Evolutionary conservation across 1,284 basidiomycete genomes (phyloP), one percentile per base, ranked within the genome.

Genomic region (Rhizoctonia solani): DNA sequence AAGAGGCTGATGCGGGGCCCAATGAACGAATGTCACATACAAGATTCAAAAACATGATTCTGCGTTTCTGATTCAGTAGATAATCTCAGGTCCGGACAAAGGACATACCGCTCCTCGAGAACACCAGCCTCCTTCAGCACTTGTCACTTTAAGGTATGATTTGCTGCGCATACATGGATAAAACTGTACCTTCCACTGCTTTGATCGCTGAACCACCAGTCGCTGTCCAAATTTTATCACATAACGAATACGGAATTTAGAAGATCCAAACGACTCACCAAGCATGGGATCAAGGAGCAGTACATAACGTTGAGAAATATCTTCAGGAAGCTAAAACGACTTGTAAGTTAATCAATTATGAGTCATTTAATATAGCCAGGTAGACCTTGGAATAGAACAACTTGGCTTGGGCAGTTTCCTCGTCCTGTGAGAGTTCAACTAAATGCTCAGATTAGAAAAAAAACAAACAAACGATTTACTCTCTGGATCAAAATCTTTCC

Each of bases 161-260:
- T 63, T 63, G 32, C 11, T 30, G 34, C 59, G 59, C 59, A 63
- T 63, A 63, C 29, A 63, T 13, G n/a, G n/a, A n/a, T n/a, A n/a
- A 32, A 23, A 47, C n/a, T 25, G n/a, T 29, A 63, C 59, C 59
- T 49, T 98, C 93, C 58, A 98, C 92, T 0, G 96, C 96, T 77
- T 98, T 98, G 79, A 97, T 95, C 1, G 95, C 97, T 16, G 95
- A 98, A 47, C 97, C 96, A 34, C 96, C 96, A 0, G 96, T 99
- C 0, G 96, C 95, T 95, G 71, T 50, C 27, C 1, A 19, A 68
- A 30, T n/a, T 30, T 25, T 39, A 37, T 41, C 16, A 55, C 21
- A 19, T 4, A 32, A 47, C n/a, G n/a, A n/a, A n/a, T n/a, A n/a
- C n/a, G n/a, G n/a, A n/a, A n/a, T n/a, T n/a, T n/a, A n/a, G n/a